Evolutionary conservation across 495 filamentous ascomycete species (phyloP), one percentile per base, ranked within the genome.

Genomic region (Arthonia radiata): DNA sequence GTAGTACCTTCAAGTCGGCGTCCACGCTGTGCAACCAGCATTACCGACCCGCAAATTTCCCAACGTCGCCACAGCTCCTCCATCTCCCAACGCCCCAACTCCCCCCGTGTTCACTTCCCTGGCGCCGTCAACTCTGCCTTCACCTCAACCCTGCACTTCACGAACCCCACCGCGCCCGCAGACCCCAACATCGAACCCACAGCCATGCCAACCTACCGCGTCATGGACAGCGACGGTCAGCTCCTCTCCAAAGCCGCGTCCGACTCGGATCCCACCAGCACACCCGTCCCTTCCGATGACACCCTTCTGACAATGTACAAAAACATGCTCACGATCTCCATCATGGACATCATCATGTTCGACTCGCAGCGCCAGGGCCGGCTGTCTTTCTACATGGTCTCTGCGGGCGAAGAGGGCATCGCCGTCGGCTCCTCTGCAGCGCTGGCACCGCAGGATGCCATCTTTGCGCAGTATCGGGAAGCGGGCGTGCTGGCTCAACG

Each of bases 391-490:
- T 99, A 94, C 41, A 93, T 99, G 79, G 81, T 67, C 28, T 82
- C 76, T 13, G 80, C 80, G 2, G 86, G 86, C 24, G 86, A 99
- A 54, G 86, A 94, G 57, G 86, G 82, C 18, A 81, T 91, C 13
- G 71, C 75, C 15, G 68, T 94, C 8, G 86, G 74, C 5, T 83
- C 72, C 0, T 76, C 82, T 2, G 74, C 75, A 14, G 78, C 79
- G 5, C 50, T 99, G 15, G 54, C 57, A 13, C 69, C 62, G n/a
- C 61, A 76, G 31, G 89, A 99, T 38, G 76, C 91, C 10, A 57
- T 92, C 15, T 99, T 92, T 37, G 76, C 72, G 25, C 86, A 99
- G 41, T 99, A 99, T 40, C 70, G 86, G 31, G 86, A 99, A 49
- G 64, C 82, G 15, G 86, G 82, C 2, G 71, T 90, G 9, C 83